Conservation (phyloP, 352 stramenopile species). For the Pilasporangium apinafurcum region DNA sequence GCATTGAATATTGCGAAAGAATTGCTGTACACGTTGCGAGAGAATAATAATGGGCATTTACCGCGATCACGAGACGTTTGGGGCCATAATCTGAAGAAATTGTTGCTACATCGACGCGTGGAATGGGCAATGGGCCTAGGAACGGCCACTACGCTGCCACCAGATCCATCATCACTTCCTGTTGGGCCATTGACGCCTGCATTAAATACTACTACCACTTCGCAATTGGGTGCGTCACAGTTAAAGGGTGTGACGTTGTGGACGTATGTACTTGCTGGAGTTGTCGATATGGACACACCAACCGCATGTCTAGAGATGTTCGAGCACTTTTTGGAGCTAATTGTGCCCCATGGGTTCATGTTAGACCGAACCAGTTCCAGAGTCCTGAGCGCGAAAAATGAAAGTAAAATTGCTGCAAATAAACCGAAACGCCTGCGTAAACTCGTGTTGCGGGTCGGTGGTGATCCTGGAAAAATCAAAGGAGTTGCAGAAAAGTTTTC, state of each 20-base stretch:
- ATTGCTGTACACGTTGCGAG: slow-evolving; percentile 3
- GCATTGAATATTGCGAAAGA: slow-evolving; percentile 10
- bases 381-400: neutral
- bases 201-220: neutral
- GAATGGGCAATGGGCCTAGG: slow-evolving; percentile 8
- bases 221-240: neutral
- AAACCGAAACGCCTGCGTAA: no score
- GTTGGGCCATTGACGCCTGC: neutral
- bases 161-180: neutral
- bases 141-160: neutral
- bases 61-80: slow-evolving; percentile 8
- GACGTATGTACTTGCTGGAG: slow-evolving; percentile 8
- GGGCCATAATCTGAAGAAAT: slow-evolving; percentile 8
- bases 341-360: slow-evolving; percentile 15
- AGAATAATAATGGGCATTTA: neutral
- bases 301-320: slow-evolving; percentile 35
- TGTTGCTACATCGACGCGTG: slow-evolving; percentile 8
- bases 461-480: no score
- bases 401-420: slow-evolving; percentile 48
- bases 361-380: neutral
- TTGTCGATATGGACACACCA: slow-evolving; percentile 13
- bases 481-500: no score
- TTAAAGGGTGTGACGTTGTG: slow-evolving; percentile 12
- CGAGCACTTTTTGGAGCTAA: slow-evolving; percentile 27
- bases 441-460: no score